Evolutionary conservation across 768 basidiomycete species (phyloP), one percentile per base, ranked within the genome.

Genomic region (Serpula lacrymans): DNA sequence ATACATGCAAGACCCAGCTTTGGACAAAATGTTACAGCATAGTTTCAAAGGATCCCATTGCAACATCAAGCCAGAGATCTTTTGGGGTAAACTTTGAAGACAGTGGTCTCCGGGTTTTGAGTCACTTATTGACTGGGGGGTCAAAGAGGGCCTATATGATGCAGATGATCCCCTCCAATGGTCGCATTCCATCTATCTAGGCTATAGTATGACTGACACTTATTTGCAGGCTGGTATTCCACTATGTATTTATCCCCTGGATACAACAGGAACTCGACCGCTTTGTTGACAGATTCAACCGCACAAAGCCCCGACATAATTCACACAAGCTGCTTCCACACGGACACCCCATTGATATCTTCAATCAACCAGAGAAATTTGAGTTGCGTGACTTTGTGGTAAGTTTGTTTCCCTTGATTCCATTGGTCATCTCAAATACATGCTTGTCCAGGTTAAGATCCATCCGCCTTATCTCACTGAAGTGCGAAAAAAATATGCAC

Each of bases 1-100:
- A 0, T 73, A 75, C 5, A 29, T 26, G 0, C 59, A 67, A 6
- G 73, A 78, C 42, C 66, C 71, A 0, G 24, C 41, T 0, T 55
- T 77, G 0, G 6, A 9, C 0, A 65, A 55, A 0, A 68, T 60
- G 0, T 35, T 71, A 0, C 74, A 75, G 37, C 74, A 78, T 35
- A 48, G 57, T 0, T 76, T 63, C 55, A 53, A 25, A 27, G 34
- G n/a, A n/a, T n/a, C n/a, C n/a, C n/a, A n/a, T n/a, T n/a, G n/a
- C n/a, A 60, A 60, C 42, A 50, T 59, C 37, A 57, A 52, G 29
- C 47, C 55, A 1, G 54, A 60, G 34, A 55, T 55, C 16, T 26
- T 37, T 14, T 60, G 58, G 58, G 31, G 35, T 13, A 17, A 37
- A 28, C 11, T 54, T 13, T 39, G 37, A 5, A 21, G 28, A 5